Evolutionary conservation across 352 stramenopile species (phyloP).

Genomic region (Globisporangium alternatum): DNA sequence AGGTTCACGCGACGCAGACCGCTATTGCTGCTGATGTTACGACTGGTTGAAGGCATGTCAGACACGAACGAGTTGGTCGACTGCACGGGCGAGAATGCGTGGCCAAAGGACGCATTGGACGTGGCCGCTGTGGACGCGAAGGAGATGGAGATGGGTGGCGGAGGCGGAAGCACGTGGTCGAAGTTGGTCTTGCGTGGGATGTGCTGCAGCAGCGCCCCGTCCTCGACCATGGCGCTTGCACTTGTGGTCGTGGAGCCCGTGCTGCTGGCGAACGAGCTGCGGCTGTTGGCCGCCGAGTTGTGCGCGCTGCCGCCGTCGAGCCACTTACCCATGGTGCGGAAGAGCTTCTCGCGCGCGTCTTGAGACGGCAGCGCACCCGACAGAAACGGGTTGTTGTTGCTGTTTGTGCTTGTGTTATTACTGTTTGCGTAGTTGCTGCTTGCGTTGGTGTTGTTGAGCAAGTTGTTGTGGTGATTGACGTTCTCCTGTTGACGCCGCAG

Average conservation of each 20-base stretch:
- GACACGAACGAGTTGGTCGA: background rate
- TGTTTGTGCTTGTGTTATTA: conserved; percentile 1
- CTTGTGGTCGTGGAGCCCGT: conserved; percentile 4
- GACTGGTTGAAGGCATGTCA: background rate
- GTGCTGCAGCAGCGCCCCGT: conserved; percentile 13
- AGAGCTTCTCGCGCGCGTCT: conserved; percentile 39
- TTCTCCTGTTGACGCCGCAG: conserved; percentile 11
- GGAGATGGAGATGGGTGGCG: conserved; percentile 10
- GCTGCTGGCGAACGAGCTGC: conserved; percentile 12
- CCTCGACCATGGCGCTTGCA: background rate
- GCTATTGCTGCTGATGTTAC: background rate
- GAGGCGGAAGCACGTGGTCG: conserved; percentile 2
- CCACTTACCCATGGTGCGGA: conserved; percentile 56
- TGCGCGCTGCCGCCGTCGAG: conserved; percentile 21
- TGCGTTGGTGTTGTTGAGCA: background rate
- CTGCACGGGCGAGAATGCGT: conserved; percentile 6
- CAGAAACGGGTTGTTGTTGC: conserved; percentile 1
- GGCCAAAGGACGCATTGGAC: conserved; percentile 1
- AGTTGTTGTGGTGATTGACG: background rate
- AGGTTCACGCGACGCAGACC: background rate
- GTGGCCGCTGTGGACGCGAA: conserved; percentile 5
- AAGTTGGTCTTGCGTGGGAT: conserved; percentile 10
- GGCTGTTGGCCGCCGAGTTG: conserved; percentile 11
- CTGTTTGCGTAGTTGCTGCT: no score
- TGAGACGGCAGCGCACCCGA: conserved; percentile 2